A percentile compares a stretch with the other conserved stretches of the same genome.
phyloP scores from a whole-genome alignment of 345 rosid species.

The Hibiscus tridactylites region DNA sequence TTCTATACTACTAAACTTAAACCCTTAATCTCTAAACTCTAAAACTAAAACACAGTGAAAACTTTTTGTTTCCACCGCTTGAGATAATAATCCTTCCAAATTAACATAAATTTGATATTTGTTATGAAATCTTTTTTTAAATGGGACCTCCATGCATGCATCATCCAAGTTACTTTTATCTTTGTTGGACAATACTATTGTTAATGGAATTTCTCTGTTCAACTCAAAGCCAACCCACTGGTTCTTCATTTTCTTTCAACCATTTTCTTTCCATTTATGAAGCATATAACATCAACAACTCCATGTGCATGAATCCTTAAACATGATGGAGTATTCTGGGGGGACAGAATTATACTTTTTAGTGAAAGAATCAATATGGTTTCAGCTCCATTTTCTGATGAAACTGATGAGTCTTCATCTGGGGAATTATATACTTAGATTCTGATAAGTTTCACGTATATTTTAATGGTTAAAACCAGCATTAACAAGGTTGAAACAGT shows the following conservation, averaged over 20 bases:
- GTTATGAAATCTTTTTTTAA: neutral
- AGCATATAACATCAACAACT: neutral
- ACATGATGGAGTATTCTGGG: neutral
- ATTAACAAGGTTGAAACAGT: neutral
- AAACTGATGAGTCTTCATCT: neutral
- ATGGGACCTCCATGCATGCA: constrained; percentile 22
- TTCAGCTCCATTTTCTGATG: neutral
- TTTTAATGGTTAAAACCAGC: neutral
- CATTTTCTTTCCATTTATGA: neutral
- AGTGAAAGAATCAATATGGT: neutral
- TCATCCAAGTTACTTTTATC: constrained; percentile 2
- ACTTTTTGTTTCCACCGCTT: no score
- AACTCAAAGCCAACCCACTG: neutral
- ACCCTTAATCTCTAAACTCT: no score
- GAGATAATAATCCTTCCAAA: neutral
- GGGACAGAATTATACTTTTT: neutral
- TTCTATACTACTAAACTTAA: no score
- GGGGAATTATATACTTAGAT: neutral
- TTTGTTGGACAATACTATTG: neutral
- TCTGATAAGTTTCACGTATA: neutral
- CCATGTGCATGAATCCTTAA: neutral
- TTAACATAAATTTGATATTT: neutral
- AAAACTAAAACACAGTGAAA: no score
- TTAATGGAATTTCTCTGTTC: constrained; percentile 17
- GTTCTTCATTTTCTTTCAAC: neutral